A percentile compares a stretch with the other conserved stretches of the same genome.
Conservation (phyloP, 176 grass and related monocot genomes). For the Dactylis glomerata region DNA sequence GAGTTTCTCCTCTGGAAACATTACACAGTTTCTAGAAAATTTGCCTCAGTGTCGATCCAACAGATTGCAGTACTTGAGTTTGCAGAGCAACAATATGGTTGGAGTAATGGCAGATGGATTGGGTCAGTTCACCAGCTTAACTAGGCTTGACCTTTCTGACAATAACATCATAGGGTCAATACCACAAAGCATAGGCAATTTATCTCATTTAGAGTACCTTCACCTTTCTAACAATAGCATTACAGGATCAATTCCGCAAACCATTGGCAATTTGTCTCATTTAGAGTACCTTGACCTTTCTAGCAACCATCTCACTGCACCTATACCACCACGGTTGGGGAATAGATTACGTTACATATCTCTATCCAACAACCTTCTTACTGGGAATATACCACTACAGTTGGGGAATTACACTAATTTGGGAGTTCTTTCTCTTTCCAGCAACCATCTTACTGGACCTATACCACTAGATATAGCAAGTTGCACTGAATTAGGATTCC, state of each 20-base stretch:
- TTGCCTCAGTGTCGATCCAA: neutral
- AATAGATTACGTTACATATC: rapidly evolving
- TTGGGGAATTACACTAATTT: neutral
- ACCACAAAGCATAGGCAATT: neutral
- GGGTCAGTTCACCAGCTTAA: neutral
- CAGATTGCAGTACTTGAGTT: neutral
- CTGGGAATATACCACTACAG: neutral
- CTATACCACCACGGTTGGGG: neutral
- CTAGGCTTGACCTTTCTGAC: neutral
- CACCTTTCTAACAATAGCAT: neutral
- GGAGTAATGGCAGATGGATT: neutral
- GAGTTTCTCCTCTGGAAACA: neutral
- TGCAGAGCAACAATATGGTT: neutral
- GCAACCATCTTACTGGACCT: neutral
- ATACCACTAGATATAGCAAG: neutral
- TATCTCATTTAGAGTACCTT: neutral
- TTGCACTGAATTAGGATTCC: neutral
- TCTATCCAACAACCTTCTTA: neutral
- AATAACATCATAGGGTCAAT: constrained; percentile 8
- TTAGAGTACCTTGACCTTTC: constrained; percentile 1
- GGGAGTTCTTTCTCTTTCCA: neutral
- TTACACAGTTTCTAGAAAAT: neutral
- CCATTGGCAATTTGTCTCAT: no score
- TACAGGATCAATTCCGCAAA: neutral
- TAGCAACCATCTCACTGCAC: neutral